Evolutionary conservation across 371 early-diverging fungal genomes (phyloP), one percentile per base, ranked within the genome.

Genomic region (Cokeromyces recurvatus): DNA sequence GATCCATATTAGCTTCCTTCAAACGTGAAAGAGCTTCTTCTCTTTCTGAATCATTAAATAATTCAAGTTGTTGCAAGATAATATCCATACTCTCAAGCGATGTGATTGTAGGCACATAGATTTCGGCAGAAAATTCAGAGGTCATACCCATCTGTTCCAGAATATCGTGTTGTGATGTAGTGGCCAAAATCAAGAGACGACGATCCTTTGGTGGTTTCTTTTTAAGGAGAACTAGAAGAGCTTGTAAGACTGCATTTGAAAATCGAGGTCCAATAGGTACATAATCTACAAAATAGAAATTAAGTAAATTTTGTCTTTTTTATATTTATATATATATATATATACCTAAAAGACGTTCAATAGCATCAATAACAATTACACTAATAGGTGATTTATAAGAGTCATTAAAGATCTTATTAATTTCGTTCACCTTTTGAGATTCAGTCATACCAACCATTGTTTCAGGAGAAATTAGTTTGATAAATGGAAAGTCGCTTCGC

Each of bases 201-300:
- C 86, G 85, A 46, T 79, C 85, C 67, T 90, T 88, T 38, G 94
- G 94, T 22, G 98, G 98, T 47, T 81, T 78, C 65, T 91, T 94
- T 69, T 92, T 93, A 27, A 97, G 59, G 41, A 97, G 62, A 1
- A 95, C 95, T 32, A 93, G 68, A 21, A 99, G 73, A 0, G 99
- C 94, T 68, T 99, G 99, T 14, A 99, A 74, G 2, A 99, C 89
- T 2, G 80, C 61, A 71, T 98, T 99, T 22, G 96, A 95, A 71
- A 99, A 99, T 20, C 99, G 83, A 16, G 99, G 96, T 3, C 99
- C 99, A 60, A 99, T 97, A 3, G 90, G 84, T 0, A 98, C 99
- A 85, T 92, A 99, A 49, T 99, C 99, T 78, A 77, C 8, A 46
- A 20, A 10, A 36, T 15, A 15, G 39, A 37, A 17, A 12, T n/a